These are phyloP conservation scores for Dryadomyces sulphureus DNA, from an alignment of 2,329 filamentous ascomycete species.

Conservation along the genomic window DNA sequence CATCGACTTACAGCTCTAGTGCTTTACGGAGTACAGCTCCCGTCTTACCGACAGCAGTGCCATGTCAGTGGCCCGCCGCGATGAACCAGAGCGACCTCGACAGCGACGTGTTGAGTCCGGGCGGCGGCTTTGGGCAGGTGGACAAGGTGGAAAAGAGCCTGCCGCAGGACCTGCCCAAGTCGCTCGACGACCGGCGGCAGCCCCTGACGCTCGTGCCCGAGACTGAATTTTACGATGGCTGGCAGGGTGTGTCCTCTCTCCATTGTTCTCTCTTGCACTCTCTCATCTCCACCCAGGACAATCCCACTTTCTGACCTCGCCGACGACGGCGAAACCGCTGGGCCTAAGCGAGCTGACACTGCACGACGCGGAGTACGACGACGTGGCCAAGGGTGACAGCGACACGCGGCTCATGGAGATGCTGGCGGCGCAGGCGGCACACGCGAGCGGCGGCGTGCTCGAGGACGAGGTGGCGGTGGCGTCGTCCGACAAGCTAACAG, in stretches of 20 bases:
- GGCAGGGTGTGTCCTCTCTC: conserved; percentile 54
- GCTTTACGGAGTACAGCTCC: too few species aligned
- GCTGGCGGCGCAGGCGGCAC: conserved; percentile 84
- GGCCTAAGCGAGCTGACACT: conserved; percentile 71
- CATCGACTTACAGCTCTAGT: too few species aligned
- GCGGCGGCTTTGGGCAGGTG: conserved; percentile 8
- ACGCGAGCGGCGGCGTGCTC: conserved; percentile 52
- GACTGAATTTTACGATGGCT: conserved; percentile 97
- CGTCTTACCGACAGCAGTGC: too few species aligned
- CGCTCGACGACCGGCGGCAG: conserved; percentile 71
- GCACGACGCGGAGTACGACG: conserved; percentile 61
- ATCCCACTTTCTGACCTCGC: conserved; percentile 85
- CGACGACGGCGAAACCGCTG: conserved; percentile 69
- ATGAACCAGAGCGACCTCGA: neutral
- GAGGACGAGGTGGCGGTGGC: conserved; percentile 71
- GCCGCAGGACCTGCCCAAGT: conserved; percentile 77
- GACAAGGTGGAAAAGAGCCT: conserved; percentile 26
- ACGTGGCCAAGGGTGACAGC: conserved; percentile 52
- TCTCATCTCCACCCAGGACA: conserved; percentile 45
- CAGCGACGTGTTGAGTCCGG: neutral
- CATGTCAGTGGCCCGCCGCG: too few species aligned
- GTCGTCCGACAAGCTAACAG: conserved; percentile 56
- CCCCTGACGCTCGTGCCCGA: conserved; percentile 54
- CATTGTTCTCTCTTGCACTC: conserved; percentile 6
- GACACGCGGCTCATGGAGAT: conserved; percentile 87